These are phyloP conservation scores for Aspergillus clavatus DNA, from an alignment of 2,329 filamentous ascomycete genomes.

Conservation along the genomic window DNA sequence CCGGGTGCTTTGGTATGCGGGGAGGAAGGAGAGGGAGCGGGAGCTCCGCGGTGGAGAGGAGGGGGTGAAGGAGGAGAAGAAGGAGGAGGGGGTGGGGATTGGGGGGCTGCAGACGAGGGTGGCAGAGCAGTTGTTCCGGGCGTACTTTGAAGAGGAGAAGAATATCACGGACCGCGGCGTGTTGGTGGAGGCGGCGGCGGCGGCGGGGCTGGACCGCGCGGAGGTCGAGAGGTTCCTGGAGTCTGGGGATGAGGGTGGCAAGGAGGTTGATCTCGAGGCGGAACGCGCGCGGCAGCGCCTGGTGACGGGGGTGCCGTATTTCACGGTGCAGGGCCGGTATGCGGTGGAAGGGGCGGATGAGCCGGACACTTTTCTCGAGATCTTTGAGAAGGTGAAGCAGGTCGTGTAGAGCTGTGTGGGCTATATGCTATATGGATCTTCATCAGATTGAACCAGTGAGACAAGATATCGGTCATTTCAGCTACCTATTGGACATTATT, in stretches of 20 bases:
- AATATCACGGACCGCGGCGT: constrained; percentile 58
- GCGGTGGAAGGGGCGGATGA: constrained; percentile 70
- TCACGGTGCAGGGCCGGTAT: constrained; percentile 64
- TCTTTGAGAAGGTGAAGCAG: constrained; percentile 59
- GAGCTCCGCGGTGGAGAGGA: not conserved
- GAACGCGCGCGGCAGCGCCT: constrained; percentile 48
- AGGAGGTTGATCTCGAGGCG: constrained; percentile 56
- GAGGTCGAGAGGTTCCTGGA: constrained; percentile 54
- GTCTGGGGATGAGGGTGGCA: constrained; percentile 48
- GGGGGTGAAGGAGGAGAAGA: not conserved
- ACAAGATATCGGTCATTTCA: too few species aligned
- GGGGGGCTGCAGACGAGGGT: constrained; percentile 54
- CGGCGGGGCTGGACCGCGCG: constrained; percentile 49
- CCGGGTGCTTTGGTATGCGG: constrained; percentile 66
- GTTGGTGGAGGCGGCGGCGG: constrained; percentile 50
- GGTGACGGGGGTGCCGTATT: constrained; percentile 69
- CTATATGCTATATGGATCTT: too few species aligned
- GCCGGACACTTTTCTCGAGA: constrained; percentile 58
- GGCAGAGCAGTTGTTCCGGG: constrained; percentile 58
- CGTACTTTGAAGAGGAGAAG: constrained; percentile 61
- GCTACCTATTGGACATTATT: constrained; percentile 14
- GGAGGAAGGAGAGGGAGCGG: constrained; percentile 39
- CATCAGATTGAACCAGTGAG: too few species aligned
- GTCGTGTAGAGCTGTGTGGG: too few species aligned
- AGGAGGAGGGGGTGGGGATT: constrained; percentile 29